Conservation (phyloP, 2,329 filamentous ascomycete species). For the Aplosporella prunicola region DNA sequence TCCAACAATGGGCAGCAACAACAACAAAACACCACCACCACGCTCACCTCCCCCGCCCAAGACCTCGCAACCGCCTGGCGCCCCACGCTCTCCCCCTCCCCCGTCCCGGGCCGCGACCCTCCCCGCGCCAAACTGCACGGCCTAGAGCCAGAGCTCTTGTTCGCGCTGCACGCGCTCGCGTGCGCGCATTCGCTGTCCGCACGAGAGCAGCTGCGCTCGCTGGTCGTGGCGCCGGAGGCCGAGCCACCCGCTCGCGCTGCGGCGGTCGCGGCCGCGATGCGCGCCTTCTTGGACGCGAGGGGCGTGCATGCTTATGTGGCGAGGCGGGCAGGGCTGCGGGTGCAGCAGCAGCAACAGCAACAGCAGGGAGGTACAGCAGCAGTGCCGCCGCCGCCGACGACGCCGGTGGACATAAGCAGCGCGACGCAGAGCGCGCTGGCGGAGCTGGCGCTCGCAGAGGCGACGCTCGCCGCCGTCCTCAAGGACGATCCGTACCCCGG, state of each 20-base stretch:
- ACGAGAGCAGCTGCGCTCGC: constrained; percentile 58
- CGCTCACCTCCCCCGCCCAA: constrained; percentile 51
- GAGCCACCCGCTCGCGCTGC: constrained; percentile 57
- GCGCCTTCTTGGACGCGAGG: constrained; percentile 66
- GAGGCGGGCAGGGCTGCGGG: constrained; percentile 38
- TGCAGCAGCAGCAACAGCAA: background rate
- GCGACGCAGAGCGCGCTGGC: constrained; percentile 37
- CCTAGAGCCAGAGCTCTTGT: constrained; percentile 75
- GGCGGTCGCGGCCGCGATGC: constrained; percentile 65
- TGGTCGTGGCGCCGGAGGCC: constrained; percentile 37
- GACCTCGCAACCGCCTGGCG: constrained; percentile 72
- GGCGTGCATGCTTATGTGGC: constrained; percentile 67
- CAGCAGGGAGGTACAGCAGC: background rate
- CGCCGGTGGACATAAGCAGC: constrained; percentile 33
- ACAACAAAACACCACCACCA: constrained; percentile 31
- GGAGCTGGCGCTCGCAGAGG: constrained; percentile 70
- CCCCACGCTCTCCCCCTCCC: constrained; percentile 59
- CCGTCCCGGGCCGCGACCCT: constrained; percentile 47
- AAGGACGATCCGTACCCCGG: constrained; percentile 93
- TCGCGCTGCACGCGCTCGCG: constrained; percentile 66
- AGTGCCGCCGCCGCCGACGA: constrained; percentile 10
- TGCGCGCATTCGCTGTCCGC: constrained; percentile 66
- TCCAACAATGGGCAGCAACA: too few relatives aligned
- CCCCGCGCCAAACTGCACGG: constrained; percentile 60
- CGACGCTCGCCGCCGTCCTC: constrained; percentile 77